Conservation (phyloP, 768 basidiomycete genomes). For the Leccinum barrowsii region DNA sequence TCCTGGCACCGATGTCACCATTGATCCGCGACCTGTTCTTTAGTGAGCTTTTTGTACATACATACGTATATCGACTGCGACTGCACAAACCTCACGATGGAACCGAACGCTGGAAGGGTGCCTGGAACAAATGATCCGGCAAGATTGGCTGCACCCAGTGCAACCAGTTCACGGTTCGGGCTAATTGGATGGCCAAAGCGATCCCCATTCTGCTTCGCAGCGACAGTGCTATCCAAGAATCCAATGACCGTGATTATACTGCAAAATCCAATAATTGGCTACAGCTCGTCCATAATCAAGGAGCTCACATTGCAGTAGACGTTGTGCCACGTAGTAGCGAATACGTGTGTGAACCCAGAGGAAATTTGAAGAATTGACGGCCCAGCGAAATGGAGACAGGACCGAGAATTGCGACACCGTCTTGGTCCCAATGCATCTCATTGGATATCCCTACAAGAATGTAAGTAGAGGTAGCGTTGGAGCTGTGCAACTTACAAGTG, state of each 20-base stretch:
- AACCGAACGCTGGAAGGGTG: slow-evolving; percentile 88
- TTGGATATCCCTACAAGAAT: slow-evolving; percentile 57
- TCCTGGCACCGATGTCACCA: slow-evolving; percentile 81
- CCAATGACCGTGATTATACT: slow-evolving; percentile 82
- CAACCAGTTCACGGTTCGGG: slow-evolving; percentile 94
- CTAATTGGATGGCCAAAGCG: slow-evolving; percentile 86
- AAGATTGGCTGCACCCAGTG: slow-evolving; percentile 80
- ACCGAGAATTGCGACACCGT: slow-evolving; percentile 84
- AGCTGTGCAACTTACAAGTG: slow-evolving; percentile 54
- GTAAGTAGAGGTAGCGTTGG: background rate
- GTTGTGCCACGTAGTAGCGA: slow-evolving; percentile 76
- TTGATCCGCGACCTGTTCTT: slow-evolving; percentile 71
- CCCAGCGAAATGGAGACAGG: slow-evolving; percentile 63
- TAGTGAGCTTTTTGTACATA: background rate
- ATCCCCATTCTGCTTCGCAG: slow-evolving; percentile 87
- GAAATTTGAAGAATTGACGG: slow-evolving; percentile 66
- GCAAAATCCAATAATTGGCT: slow-evolving; percentile 1
- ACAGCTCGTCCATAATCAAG: background rate
- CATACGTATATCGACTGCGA: background rate
- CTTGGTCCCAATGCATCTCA: slow-evolving; percentile 66
- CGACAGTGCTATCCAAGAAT: slow-evolving; percentile 91
- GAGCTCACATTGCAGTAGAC: slow-evolving; percentile 69
- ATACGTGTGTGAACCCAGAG: slow-evolving; percentile 56
- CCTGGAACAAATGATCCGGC: slow-evolving; percentile 80
- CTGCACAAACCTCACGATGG: slow-evolving; percentile 72